Conservation (phyloP, 176 grass and related monocot genomes). For the Poa pratensis region DNA sequence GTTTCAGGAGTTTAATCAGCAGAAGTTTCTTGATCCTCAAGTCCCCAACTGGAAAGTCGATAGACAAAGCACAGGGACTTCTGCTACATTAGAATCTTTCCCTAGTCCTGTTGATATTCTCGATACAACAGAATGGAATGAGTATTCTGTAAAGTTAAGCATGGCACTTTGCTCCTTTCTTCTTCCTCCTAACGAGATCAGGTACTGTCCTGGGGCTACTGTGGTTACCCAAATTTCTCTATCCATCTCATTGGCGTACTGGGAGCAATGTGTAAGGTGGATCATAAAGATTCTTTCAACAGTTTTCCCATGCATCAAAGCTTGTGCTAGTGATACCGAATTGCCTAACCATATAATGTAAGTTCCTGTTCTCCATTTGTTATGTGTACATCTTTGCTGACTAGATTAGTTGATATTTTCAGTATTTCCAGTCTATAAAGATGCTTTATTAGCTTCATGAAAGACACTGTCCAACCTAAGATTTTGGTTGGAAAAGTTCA, state of each 20-base stretch:
- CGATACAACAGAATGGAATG: slow-evolving; percentile 77
- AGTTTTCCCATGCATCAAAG: slow-evolving; percentile 91
- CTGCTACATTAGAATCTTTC: slow-evolving; percentile 43
- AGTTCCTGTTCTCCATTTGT: slow-evolving; percentile 36
- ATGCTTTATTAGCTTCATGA: slow-evolving; percentile 36
- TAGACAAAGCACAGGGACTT: slow-evolving; percentile 29
- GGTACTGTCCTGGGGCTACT: slow-evolving; percentile 51
- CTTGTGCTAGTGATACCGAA: slow-evolving; percentile 76
- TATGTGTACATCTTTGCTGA: slow-evolving; percentile 26
- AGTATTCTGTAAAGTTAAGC: slow-evolving; percentile 81
- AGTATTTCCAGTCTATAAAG: slow-evolving; percentile 16
- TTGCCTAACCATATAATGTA: slow-evolving; percentile 89
- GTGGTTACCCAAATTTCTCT: slow-evolving; percentile 64
- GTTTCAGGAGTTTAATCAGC: slow-evolving; percentile 77
- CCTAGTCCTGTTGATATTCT: slow-evolving; percentile 60
- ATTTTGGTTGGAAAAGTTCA: background rate
- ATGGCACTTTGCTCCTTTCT: slow-evolving; percentile 89
- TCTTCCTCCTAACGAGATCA: slow-evolving; percentile 78
- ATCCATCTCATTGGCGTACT: slow-evolving; percentile 81
- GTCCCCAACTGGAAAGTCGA: slow-evolving; percentile 28
- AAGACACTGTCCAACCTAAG: slow-evolving; percentile 24
- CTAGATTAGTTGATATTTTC: slow-evolving; percentile 2
- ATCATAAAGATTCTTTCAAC: slow-evolving; percentile 92
- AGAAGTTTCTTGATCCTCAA: slow-evolving; percentile 46
- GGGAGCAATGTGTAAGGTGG: slow-evolving; percentile 94